Evolutionary conservation across 139 green algal species (phyloP).

Genomic region (Coccomyxa sp.): DNA sequence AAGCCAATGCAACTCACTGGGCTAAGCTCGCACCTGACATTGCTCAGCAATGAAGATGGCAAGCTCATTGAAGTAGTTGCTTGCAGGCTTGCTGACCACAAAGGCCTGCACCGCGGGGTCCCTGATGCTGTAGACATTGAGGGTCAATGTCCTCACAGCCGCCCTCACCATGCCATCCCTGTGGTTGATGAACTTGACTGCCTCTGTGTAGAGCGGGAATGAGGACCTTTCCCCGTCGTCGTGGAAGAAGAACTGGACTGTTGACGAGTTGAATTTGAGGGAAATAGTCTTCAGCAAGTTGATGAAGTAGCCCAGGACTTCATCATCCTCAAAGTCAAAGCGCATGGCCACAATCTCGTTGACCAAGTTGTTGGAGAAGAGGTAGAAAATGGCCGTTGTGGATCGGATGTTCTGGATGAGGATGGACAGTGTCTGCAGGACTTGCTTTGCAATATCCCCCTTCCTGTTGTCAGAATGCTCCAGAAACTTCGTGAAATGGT

Average conservation of each 20-base stretch:
- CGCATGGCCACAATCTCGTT: slow-evolving; percentile 87
- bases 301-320: slow-evolving; percentile 94
- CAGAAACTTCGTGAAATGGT: slow-evolving; percentile 83
- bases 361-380: slow-evolving; percentile 97
- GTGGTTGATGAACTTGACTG: slow-evolving; percentile 88
- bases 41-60: slow-evolving; percentile 63
- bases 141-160: slow-evolving; percentile 90
- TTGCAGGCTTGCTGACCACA: slow-evolving; percentile 49
- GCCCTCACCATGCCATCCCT: slow-evolving; percentile 86
- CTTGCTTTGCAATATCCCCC: slow-evolving; percentile 79
- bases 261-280: slow-evolving; percentile 84
- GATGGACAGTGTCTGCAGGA: slow-evolving; percentile 89
- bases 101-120: slow-evolving; percentile 67
- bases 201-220: slow-evolving; percentile 92
- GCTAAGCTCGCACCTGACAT: slow-evolving; percentile 50
- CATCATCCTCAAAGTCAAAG: slow-evolving; percentile 96
- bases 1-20: background rate
- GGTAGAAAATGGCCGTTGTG: slow-evolving; percentile 86
- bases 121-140: slow-evolving; percentile 87
- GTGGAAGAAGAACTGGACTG: slow-evolving; percentile 92
- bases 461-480: slow-evolving; percentile 61
- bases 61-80: slow-evolving; percentile 63
- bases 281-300: slow-evolving; percentile 95
- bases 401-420: slow-evolving; percentile 94
- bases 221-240: slow-evolving; percentile 1